Percentiles rank a stretch among this genome's conserved stretches.
Evolutionary conservation across 176 grass and related monocot genomes (phyloP).

Genomic region (Oryza australiensis): DNA sequence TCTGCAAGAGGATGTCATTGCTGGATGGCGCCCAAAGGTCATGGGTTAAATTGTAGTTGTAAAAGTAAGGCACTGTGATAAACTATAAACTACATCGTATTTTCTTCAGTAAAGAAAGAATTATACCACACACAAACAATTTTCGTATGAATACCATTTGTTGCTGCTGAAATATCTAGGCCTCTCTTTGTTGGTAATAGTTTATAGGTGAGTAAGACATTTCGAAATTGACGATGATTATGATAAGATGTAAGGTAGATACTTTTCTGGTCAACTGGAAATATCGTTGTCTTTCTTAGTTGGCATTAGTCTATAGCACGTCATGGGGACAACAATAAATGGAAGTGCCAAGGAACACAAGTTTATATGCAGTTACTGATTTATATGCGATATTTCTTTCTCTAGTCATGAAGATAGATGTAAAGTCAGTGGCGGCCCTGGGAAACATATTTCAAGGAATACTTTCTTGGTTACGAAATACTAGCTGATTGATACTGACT

Average conservation of each 20-base stretch:
- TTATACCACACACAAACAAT: neutral
- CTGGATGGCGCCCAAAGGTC: slow-evolving; percentile 93
- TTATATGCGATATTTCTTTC: neutral
- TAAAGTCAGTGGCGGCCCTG: neutral
- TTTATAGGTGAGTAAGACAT: too few species aligned
- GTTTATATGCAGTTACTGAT: neutral
- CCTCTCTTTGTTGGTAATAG: neutral
- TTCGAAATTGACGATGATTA: neutral
- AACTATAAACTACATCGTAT: slow-evolving; percentile 10
- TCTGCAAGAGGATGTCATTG: slow-evolving; percentile 81
- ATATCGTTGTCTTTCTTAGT: neutral
- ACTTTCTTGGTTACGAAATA: too few species aligned
- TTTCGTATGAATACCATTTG: neutral
- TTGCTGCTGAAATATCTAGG: neutral
- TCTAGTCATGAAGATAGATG: neutral
- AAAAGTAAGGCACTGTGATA: slow-evolving; percentile 42
- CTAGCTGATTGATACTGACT: too few species aligned
- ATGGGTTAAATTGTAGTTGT: slow-evolving; percentile 51
- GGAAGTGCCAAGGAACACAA: neutral
- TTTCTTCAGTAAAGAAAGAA: slow-evolving; percentile 7
- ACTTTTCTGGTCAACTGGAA: slow-evolving; percentile 28
- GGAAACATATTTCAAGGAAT: too few species aligned
- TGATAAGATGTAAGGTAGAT: neutral
- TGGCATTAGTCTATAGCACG: neutral
- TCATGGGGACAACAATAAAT: neutral